phyloP scores from a whole-genome alignment of 352 stramenopile species.

The Globisporangium irregulare region DNA sequence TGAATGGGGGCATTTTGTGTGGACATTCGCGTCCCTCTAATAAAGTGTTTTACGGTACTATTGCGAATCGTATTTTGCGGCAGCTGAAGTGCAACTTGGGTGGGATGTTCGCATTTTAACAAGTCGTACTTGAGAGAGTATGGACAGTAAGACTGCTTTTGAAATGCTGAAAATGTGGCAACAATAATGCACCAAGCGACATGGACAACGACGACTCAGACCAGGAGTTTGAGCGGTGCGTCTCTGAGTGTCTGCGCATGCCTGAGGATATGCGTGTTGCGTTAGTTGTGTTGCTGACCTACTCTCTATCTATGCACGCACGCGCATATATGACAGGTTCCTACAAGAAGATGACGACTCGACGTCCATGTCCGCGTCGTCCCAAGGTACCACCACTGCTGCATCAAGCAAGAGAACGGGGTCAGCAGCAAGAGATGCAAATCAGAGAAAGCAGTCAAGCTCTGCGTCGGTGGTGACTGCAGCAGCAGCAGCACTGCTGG shows the following conservation, averaged over 20 bases:
- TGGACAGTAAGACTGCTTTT: background rate
- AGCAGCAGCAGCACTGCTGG: constrained; percentile 47
- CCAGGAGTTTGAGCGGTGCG: constrained; percentile 61
- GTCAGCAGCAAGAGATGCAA: background rate
- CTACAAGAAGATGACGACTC: constrained; percentile 57
- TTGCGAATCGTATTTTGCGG: background rate
- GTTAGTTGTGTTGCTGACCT: background rate
- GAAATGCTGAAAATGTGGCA: constrained; percentile 2
- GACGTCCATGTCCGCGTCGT: constrained; percentile 38
- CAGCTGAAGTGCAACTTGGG: background rate
- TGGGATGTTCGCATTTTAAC: background rate
- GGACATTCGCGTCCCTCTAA: background rate
- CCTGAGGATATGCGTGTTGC: background rate
- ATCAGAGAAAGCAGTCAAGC: constrained; percentile 11
- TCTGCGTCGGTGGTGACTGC: constrained; percentile 42
- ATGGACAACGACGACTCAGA: constrained; percentile 48
- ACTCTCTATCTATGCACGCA: background rate
- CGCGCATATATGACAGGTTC: constrained; percentile 28
- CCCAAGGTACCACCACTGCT: constrained; percentile 4
- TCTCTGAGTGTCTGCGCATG: background rate
- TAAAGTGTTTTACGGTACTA: background rate
- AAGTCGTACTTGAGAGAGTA: constrained; percentile 10
- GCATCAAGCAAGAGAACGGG: background rate
- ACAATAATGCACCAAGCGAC: constrained; percentile 3
- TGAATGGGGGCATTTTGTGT: too few relatives aligned